phyloP scores from a whole-genome alignment of 169 alveolate genomes.

The Eimeria falciformis region DNA sequence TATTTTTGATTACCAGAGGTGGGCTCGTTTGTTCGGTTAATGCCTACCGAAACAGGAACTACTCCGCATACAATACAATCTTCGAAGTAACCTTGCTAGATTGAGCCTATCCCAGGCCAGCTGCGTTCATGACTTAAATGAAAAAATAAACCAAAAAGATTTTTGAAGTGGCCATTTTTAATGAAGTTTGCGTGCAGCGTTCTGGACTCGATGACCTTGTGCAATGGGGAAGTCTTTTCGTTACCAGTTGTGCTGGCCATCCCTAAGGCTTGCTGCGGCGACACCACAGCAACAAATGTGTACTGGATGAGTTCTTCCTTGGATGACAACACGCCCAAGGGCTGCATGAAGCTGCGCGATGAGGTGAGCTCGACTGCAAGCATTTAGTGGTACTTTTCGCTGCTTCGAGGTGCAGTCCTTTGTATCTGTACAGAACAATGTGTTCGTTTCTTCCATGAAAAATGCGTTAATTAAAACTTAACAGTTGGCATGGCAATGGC shows the following conservation, averaged over 20 bases:
- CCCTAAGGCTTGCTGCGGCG: slow-evolving; percentile 68
- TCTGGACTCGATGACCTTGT: slow-evolving; percentile 68
- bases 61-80: too few relatives aligned
- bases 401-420: neutral
- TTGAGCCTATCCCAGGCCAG: too few relatives aligned
- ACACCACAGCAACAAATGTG: slow-evolving; percentile 40
- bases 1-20: slow-evolving; percentile 66
- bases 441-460: neutral
- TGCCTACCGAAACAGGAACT: too few relatives aligned
- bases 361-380: slow-evolving; percentile 10
- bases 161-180: neutral
- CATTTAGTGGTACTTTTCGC: neutral
- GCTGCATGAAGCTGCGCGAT: slow-evolving; percentile 33
- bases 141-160: neutral
- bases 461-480: neutral
- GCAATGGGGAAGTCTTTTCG: slow-evolving; percentile 79
- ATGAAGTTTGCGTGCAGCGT: slow-evolving; percentile 59
- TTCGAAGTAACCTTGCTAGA: too few relatives aligned
- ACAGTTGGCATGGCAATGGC: neutral
- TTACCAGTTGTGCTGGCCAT: slow-evolving; percentile 80
- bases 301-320: slow-evolving; percentile 52
- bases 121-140: neutral
- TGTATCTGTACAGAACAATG: neutral
- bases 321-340: neutral
- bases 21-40: too few relatives aligned